These are phyloP conservation scores for Oryza officinalis DNA, from an alignment of 176 grass and related monocot species.

Conservation along the genomic window DNA sequence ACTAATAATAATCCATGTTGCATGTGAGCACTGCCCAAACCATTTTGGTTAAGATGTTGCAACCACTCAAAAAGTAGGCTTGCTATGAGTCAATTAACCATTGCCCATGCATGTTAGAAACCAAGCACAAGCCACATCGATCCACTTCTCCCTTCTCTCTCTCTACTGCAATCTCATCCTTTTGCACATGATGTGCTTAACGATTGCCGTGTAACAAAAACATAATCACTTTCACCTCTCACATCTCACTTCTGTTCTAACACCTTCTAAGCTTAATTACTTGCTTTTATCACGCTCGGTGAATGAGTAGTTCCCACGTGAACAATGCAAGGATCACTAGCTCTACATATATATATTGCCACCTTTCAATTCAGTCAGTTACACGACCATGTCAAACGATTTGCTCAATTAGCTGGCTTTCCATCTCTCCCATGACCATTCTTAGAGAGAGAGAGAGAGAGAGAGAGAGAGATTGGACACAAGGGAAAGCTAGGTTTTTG, in stretches of 20 bases:
- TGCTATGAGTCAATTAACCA: not conserved
- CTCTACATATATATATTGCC: not conserved
- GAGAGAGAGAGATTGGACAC: not conserved
- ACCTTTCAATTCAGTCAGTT: slow-evolving; percentile 14
- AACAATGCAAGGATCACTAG: not conserved
- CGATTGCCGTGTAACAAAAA: not conserved
- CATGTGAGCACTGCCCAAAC: slow-evolving; percentile 18
- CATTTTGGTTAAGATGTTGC: slow-evolving; percentile 2
- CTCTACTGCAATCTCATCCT: not conserved
- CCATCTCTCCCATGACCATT: not conserved
- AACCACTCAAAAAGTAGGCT: not conserved
- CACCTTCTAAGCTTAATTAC: not conserved
- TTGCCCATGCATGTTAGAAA: not conserved
- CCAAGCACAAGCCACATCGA: not conserved
- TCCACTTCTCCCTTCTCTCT: not conserved
- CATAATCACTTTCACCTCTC: not conserved
- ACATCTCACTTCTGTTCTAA: not conserved
- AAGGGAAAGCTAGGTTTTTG: slow-evolving; percentile 39
- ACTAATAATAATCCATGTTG: not conserved
- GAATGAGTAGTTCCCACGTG: slow-evolving; percentile 6
- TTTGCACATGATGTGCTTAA: not conserved
- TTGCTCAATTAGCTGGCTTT: not conserved
- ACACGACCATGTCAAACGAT: not conserved
- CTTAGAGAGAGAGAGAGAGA: not conserved
- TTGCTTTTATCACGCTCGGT: not conserved